Percentiles rank a stretch among this genome's conserved stretches.
phyloP scores from a whole-genome alignment of 139 green algal genomes.

The Chlorella ohadii region DNA sequence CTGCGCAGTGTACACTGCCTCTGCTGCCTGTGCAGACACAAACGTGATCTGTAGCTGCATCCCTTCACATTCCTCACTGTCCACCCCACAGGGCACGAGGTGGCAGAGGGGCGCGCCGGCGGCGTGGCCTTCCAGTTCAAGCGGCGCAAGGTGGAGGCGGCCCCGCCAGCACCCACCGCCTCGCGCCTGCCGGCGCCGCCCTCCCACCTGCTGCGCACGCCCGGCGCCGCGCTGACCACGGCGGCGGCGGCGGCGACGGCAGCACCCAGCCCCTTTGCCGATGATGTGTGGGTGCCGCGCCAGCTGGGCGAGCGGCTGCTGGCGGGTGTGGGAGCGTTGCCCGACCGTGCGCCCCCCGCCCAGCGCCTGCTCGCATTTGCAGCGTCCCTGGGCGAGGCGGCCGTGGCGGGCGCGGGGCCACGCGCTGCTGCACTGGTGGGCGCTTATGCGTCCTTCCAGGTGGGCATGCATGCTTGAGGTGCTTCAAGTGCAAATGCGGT shows the following conservation, averaged over 20 bases:
- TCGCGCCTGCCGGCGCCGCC: neutral
- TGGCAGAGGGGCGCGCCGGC: neutral
- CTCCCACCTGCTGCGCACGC: neutral
- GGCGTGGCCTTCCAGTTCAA: constrained; percentile 17
- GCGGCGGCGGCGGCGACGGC: neutral
- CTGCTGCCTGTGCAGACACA: too few relatives aligned
- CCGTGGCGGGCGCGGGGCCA: neutral
- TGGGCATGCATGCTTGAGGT: too few relatives aligned
- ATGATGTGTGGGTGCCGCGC: constrained; percentile 29
- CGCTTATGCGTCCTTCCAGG: constrained; percentile 22
- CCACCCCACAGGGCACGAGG: neutral
- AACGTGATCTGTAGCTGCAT: neutral
- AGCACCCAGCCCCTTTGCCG: constrained; percentile 31
- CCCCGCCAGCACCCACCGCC: neutral
- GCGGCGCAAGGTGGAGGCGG: constrained; percentile 4
- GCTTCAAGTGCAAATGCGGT: too few relatives aligned
- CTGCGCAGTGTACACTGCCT: too few relatives aligned
- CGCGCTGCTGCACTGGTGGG: neutral
- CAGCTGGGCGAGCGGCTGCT: constrained; percentile 27
- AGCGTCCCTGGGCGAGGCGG: constrained; percentile 22
- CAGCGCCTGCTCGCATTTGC: constrained; percentile 33
- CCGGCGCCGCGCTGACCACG: neutral
- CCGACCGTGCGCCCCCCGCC: neutral
- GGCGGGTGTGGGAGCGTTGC: constrained; percentile 14
- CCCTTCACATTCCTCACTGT: neutral